These are phyloP conservation scores for Amorphotheca resinae DNA, from an alignment of 495 filamentous ascomycete genomes.

Conservation along the genomic window DNA sequence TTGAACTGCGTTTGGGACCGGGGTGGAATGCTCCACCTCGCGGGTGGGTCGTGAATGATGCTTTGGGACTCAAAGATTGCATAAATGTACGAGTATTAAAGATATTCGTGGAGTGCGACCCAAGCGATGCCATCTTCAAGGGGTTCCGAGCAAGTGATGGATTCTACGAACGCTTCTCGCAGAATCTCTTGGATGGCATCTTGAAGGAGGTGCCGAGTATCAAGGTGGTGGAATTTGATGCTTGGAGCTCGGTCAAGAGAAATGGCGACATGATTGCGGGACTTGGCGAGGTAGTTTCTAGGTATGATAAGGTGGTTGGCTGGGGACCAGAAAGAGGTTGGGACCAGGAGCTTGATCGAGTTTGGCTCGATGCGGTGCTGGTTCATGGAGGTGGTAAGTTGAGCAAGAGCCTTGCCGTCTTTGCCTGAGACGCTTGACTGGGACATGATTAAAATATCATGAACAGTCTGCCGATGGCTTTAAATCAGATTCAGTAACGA, in stretches of 20 bases:
- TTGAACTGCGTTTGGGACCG: slow-evolving; percentile 70
- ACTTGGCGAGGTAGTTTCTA: slow-evolving; percentile 42
- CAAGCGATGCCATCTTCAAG: slow-evolving; percentile 56
- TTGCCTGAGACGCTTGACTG: too few species aligned
- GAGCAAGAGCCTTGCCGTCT: slow-evolving; percentile 10
- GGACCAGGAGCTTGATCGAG: slow-evolving; percentile 27
- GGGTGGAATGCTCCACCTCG: slow-evolving; percentile 66
- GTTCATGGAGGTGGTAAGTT: slow-evolving; percentile 11
- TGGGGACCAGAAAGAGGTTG: slow-evolving; percentile 66
- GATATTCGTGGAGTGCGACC: slow-evolving; percentile 71
- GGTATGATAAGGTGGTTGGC: slow-evolving; percentile 38
- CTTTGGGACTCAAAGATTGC: slow-evolving; percentile 55
- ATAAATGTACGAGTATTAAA: slow-evolving; percentile 47
- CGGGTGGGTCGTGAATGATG: slow-evolving; percentile 55
- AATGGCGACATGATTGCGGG: slow-evolving; percentile 57
- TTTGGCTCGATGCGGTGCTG: slow-evolving; percentile 14
- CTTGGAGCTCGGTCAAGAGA: slow-evolving; percentile 55
- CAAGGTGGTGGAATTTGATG: slow-evolving; percentile 61
- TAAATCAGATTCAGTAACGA: too few species aligned
- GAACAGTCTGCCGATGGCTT: too few species aligned
- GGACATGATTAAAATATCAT: too few species aligned
- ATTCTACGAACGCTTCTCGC: slow-evolving; percentile 65
- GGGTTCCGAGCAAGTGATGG: slow-evolving; percentile 55
- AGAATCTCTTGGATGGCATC: slow-evolving; percentile 43
- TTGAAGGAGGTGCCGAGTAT: slow-evolving; percentile 48